phyloP scores from a whole-genome alignment of 768 basidiomycete species.

The Termitomyces sp. region DNA sequence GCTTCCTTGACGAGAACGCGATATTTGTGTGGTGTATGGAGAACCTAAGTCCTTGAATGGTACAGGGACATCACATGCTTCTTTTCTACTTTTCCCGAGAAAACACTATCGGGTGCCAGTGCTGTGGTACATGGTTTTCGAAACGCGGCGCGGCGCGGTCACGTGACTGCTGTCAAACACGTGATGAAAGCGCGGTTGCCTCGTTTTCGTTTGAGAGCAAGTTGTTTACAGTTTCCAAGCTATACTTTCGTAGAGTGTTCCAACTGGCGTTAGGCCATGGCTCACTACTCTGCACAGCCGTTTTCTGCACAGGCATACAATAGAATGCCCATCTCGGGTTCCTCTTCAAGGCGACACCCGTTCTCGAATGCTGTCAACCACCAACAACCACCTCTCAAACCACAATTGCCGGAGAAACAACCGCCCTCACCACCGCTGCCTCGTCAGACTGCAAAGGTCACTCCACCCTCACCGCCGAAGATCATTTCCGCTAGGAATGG shows the following conservation, averaged over 20 bases:
- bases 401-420: constrained; percentile 23
- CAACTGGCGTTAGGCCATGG: constrained; percentile 27
- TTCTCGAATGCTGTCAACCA: constrained; percentile 28
- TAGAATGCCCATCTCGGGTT: constrained; percentile 21
- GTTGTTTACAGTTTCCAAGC: constrained; percentile 3
- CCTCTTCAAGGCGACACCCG: constrained; percentile 22
- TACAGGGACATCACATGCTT: not conserved
- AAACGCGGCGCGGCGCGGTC: constrained; percentile 11
- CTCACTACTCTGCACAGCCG: constrained; percentile 23
- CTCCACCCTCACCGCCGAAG: constrained; percentile 76
- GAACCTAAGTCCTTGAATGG: too few species aligned
- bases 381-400: constrained; percentile 16
- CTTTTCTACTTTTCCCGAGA: too few species aligned
- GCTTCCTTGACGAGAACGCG: not conserved
- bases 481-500: constrained; percentile 63
- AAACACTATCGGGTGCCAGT: too few species aligned
- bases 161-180: constrained; percentile 16
- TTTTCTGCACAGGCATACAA: constrained; percentile 14
- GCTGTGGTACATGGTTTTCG: too few species aligned
- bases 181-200: constrained; percentile 19
- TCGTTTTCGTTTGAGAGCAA: constrained; percentile 12
- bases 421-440: constrained; percentile 63
- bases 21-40: too few species aligned
- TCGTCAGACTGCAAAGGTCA: constrained; percentile 76
- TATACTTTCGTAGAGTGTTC: constrained; percentile 1